Base-by-base conservation (phyloP, 2,329 filamentous ascomycete species). In the Xylariomycetidae sp. region DNA sequence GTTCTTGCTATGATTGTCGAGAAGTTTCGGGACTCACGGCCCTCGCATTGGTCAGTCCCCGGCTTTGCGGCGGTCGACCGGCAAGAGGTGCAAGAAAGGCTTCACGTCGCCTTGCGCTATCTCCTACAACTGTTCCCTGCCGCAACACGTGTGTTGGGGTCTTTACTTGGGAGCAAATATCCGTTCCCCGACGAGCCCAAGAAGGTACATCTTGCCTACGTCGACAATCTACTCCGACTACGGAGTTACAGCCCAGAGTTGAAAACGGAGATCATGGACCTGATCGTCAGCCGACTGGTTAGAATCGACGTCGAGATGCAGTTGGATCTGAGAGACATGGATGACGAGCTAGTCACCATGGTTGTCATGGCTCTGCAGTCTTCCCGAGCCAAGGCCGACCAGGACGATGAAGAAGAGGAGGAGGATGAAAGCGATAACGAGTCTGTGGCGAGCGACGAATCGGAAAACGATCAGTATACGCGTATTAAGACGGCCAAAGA, bases 251-350 rank as follows among this genome's bases (percentile, higher is more conserved):
- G 83, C 2, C 81, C 86, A 0, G 80, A 85, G 38, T 64, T 95
- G 22, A 81, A 82, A 40, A 76, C 82, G 6, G 85, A 93, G 40
- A 79, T 96, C 16, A 72, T 95, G 43, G 80, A 87, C 35, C 65
- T 94, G 10, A 82, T 96, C 29, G 82, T 88, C 25, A 84, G 90
- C 47, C 81, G 85, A 42, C 71, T 96, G 6, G 86, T 96, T 51
- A 92, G 92, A 60, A 85, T 96, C 38, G 92, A 98, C 55, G 87
- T 94, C 1, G 85, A 95, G 55, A 92, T 96, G 59, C 90, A 95
- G 60, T 76, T 89, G 31, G 89, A 96, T 51, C 67, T 96, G 50
- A 88, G 96, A 42, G 89, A 96, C 48, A 66, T 95, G 40, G 90
- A 95, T 42, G 90, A 96, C 43, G 85, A 93, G 35, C 71, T 87